These are phyloP conservation scores for Paramecium caudatum DNA, from an alignment of 73 alveolate genomes.

Conservation along the genomic window DNA sequence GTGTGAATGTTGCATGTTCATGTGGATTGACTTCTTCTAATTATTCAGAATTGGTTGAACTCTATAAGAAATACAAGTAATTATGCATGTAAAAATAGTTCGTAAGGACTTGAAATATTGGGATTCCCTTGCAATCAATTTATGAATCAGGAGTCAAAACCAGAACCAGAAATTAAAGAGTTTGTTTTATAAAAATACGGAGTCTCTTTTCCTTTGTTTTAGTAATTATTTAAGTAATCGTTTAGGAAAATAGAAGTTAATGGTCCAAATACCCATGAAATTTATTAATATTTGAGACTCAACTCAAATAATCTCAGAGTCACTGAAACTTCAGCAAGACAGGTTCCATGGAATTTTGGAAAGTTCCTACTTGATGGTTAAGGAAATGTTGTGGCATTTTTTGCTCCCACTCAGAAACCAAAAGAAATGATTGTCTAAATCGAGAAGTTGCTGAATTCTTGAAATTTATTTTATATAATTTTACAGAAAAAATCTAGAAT, in stretches of 20 bases:
- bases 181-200: constrained; percentile 77
- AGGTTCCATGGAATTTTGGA: constrained; percentile 91
- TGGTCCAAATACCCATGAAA: constrained; percentile 83
- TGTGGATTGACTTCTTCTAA: constrained; percentile 86
- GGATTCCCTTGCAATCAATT: constrained; percentile 93
- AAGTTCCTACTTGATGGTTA: constrained; percentile 80
- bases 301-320: constrained; percentile 78
- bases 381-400: constrained; percentile 82
- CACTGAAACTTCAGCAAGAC: constrained; percentile 73
- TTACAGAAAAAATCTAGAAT: background rate
- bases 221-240: background rate
- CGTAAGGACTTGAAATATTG: constrained; percentile 86
- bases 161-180: constrained; percentile 80
- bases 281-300: constrained; percentile 78
- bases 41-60: constrained; percentile 80
- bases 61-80: constrained; percentile 78
- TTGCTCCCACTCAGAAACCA: constrained; percentile 78
- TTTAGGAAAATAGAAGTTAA: constrained; percentile 81
- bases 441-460: constrained; percentile 53
- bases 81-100: constrained; percentile 6
- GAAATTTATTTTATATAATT: constrained; percentile 13
- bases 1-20: constrained; percentile 89
- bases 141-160: constrained; percentile 87
- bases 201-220: constrained; percentile 83
- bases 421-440: constrained; percentile 70